A percentile compares a stretch with the other conserved stretches of the same genome.
Conservation (phyloP, 2,329 filamentous ascomycete species). For the Aureobasidium sp. region DNA sequence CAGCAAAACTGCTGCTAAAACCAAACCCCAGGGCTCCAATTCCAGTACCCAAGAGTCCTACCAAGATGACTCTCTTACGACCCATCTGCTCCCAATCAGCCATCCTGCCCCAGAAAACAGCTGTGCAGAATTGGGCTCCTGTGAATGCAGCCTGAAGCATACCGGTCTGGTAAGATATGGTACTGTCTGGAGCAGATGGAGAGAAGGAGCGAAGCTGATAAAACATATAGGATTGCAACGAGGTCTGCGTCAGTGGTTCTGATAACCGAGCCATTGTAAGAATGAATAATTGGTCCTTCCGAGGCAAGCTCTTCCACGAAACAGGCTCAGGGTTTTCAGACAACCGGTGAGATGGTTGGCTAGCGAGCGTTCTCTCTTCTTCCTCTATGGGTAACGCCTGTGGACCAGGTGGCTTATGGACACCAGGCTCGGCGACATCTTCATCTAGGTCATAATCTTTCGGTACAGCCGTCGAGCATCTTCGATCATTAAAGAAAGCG, state of each 20-base stretch:
- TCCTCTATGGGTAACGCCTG: slow-evolving; percentile 14
- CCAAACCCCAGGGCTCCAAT: slow-evolving; percentile 62
- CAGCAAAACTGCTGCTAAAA: slow-evolving; percentile 55
- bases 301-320: slow-evolving; percentile 66
- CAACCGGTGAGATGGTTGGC: not conserved
- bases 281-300: slow-evolving; percentile 69
- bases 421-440: not conserved
- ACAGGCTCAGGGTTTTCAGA: slow-evolving; percentile 41
- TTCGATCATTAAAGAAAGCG: not conserved
- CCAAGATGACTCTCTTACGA: slow-evolving; percentile 68
- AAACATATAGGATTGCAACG: slow-evolving; percentile 72
- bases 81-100: slow-evolving; percentile 56
- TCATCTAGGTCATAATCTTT: not conserved
- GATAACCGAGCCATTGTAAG: slow-evolving; percentile 71
- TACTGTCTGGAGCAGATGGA: slow-evolving; percentile 47
- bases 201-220: slow-evolving; percentile 77
- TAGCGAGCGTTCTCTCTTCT: slow-evolving; percentile 15
- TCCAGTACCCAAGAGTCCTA: slow-evolving; percentile 65
- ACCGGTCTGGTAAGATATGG: slow-evolving; percentile 70
- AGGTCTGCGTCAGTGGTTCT: slow-evolving; percentile 76
- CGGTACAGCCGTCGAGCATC: not conserved
- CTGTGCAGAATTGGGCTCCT: slow-evolving; percentile 72
- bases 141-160: slow-evolving; percentile 74
- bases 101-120: slow-evolving; percentile 72
- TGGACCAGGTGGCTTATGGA: not conserved